Evolutionary conservation across 1,139 yeast genomes (phyloP).

Genomic region (Hyphopichia wangnamkhiaoensis): DNA sequence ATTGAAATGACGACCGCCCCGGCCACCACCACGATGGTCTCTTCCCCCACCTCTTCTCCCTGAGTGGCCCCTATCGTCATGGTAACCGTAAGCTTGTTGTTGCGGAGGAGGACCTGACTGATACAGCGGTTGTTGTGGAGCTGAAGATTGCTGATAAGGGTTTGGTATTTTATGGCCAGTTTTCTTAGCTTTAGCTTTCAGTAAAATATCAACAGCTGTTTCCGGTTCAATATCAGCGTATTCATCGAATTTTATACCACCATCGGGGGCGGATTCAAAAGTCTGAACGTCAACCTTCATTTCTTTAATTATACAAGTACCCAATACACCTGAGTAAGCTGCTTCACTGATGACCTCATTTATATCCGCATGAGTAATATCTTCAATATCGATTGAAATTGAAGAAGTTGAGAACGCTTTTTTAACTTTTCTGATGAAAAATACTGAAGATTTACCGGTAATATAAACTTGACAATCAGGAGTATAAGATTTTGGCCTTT

Average conservation of each 20-base stretch:
- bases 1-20: slow-evolving; percentile 6
- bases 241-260: slow-evolving; percentile 81
- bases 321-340: slow-evolving; percentile 78
- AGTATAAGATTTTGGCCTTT: slow-evolving; percentile 16
- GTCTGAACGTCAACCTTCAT: slow-evolving; percentile 68
- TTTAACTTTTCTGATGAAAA: slow-evolving; percentile 58
- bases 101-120: slow-evolving; percentile 20
- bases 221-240: slow-evolving; percentile 67
- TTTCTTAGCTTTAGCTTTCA: slow-evolving; percentile 29
- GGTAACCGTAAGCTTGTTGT: slow-evolving; percentile 12
- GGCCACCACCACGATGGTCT: slow-evolving; percentile 5
- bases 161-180: slow-evolving; percentile 29
- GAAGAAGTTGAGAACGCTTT: slow-evolving; percentile 55
- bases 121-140: no score
- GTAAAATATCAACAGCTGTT: slow-evolving; percentile 57
- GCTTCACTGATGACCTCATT: slow-evolving; percentile 67
- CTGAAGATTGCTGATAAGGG: no score
- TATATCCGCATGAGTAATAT: slow-evolving; percentile 47
- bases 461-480: slow-evolving; percentile 69
- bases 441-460: slow-evolving; percentile 62
- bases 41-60: no score
- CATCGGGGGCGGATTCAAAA: slow-evolving; percentile 66
- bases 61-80: slow-evolving; percentile 10
- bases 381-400: slow-evolving; percentile 41
- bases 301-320: slow-evolving; percentile 67